Evolutionary conservation across 1,284 basidiomycete genomes (phyloP), one percentile per base, ranked within the genome.

Genomic region (Cystobasidium slooffiae): DNA sequence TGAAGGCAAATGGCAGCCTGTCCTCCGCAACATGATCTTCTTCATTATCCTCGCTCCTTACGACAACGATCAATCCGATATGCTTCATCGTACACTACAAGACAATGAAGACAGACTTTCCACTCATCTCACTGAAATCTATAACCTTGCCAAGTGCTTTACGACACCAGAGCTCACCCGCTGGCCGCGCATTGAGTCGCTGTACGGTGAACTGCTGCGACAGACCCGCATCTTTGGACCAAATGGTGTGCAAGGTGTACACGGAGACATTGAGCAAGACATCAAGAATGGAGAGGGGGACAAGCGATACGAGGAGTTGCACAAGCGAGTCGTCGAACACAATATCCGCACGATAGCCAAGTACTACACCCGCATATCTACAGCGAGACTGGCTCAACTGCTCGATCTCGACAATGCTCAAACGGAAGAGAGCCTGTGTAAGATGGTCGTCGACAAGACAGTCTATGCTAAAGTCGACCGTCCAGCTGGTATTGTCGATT

Each of bases 11-110:
- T 78, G 78, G 59, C 55, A 76, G n/a, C 77, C 79, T n/a, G 80
- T 79, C 31, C 75, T 84, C 51, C 76, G 82, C 31, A 93, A 95
- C 82, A 94, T 98, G 74, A 90, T 97, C 70, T 94, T 94, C 83
- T 99, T 97, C 81, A 88, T 97, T 68, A 89, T 97, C 24, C 88
- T 99, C 68, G 91, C 94, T 0, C 90, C 95, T 7, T 92, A 97
- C 82, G 91, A 91, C 83, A 98, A 99, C 82, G 97, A 99, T 83
- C 97, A 99, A 83, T 93, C 90, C 16, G 95, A 99, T 82, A 93
- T 99, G 89, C 85, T 99, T 68, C 90, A 97, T 80, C 90, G 94
- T 79, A 86, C 97, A 39, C 93, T 88, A 80, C 85, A 86, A 72
- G 88, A 96, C 82, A 86, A 92, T 80, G 86, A 92, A 80, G 88